Conservation (phyloP, 1,284 basidiomycete genomes). For the Sporisorium iseilematis-ciliati region DNA sequence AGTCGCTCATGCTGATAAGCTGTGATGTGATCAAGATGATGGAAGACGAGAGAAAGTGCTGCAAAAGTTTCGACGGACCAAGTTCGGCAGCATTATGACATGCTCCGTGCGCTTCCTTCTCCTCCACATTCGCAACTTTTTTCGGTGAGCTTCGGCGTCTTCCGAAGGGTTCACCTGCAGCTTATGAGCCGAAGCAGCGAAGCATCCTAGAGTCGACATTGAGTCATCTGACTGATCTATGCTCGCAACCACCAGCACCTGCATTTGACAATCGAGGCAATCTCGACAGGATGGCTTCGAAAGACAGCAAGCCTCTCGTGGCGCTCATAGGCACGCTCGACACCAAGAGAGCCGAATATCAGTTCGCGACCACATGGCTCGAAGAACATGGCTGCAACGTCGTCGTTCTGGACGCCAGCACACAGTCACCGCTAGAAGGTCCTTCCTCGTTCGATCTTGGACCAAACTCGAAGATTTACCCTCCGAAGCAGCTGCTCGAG, state of each 20-base stretch:
- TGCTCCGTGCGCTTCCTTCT: slow-evolving; percentile 14
- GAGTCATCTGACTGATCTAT: background rate
- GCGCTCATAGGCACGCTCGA: slow-evolving; percentile 47
- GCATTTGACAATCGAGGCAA: background rate
- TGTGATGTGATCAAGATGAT: background rate
- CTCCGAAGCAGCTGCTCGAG: slow-evolving; percentile 22
- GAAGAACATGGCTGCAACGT: slow-evolving; percentile 30
- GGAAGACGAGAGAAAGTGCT: too few species aligned
- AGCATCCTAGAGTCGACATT: background rate
- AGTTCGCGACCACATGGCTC: slow-evolving; percentile 31
- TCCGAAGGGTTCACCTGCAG: background rate
- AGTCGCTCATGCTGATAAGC: slow-evolving; percentile 19
- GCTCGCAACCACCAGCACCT: background rate
- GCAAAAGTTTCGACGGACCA: background rate
- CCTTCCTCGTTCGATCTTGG: slow-evolving; percentile 22
- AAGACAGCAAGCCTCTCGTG: slow-evolving; percentile 17
- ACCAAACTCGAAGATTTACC: slow-evolving; percentile 3
- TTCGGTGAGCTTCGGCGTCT: slow-evolving; percentile 5
- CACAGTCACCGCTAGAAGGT: slow-evolving; percentile 13
- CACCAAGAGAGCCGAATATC: slow-evolving; percentile 46
- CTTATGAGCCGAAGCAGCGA: too few species aligned
- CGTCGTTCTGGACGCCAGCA: slow-evolving; percentile 27
- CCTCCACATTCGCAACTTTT: slow-evolving; percentile 15
- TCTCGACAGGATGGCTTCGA: background rate
- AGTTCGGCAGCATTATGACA: background rate